Conservation (phyloP, 2,329 filamentous ascomycete species). For the Cytospora piceae region DNA sequence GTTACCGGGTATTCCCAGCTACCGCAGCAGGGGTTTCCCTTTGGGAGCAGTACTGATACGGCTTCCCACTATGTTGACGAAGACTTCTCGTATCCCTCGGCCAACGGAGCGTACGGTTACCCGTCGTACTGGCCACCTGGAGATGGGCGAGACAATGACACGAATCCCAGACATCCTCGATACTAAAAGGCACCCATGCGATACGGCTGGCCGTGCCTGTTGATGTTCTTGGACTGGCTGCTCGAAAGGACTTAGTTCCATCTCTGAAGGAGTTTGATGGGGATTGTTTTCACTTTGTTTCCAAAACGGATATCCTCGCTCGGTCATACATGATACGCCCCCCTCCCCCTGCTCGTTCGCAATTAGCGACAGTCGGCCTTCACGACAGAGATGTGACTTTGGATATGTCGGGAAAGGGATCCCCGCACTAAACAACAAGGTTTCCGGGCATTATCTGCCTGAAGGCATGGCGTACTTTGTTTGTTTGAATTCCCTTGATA, state of each 20-base stretch:
- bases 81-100: background rate
- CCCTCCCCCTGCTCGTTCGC: background rate
- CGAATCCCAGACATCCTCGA: background rate
- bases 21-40: background rate
- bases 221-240: background rate
- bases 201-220: background rate
- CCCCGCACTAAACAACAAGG: background rate
- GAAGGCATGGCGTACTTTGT: background rate
- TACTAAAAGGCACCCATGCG: background rate
- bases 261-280: background rate
- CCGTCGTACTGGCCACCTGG: background rate
- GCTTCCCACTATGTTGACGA: background rate
- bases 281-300: background rate
- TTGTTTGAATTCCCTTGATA: background rate
- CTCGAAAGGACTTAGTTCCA: background rate
- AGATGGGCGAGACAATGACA: background rate
- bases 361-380: background rate
- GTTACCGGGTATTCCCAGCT: background rate
- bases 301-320: background rate
- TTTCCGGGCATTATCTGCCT: background rate
- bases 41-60: background rate
- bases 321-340: background rate
- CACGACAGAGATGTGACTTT: background rate
- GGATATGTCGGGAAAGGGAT: background rate
- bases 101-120: background rate